Evolutionary conservation across 1,284 basidiomycete species (phyloP).

Genomic region (Marasmius tenuissimus): DNA sequence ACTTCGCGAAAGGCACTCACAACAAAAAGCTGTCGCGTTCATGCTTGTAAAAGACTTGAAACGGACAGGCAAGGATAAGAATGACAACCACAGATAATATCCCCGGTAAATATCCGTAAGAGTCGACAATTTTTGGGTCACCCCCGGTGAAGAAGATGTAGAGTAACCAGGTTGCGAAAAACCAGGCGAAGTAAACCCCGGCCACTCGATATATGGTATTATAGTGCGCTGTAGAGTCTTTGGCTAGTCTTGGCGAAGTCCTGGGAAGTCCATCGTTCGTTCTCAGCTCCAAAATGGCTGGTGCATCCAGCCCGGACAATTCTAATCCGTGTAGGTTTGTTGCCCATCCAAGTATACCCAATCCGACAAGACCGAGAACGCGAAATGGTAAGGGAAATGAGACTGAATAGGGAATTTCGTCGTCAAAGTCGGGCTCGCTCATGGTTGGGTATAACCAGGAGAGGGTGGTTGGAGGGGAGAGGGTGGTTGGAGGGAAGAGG

Average conservation of each 20-base stretch:
- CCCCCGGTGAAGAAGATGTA: slow-evolving; percentile 63
- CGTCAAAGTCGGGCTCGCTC: slow-evolving; percentile 28
- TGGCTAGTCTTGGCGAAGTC: slow-evolving; percentile 26
- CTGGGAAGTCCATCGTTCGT: slow-evolving; percentile 26
- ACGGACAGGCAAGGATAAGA: slow-evolving; percentile 64
- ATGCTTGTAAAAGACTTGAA: slow-evolving; percentile 60
- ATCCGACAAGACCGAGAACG: slow-evolving; percentile 68
- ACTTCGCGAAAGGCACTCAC: slow-evolving; percentile 45
- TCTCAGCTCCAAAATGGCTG: slow-evolving; percentile 65
- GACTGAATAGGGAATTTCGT: slow-evolving; percentile 49
- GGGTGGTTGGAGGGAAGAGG: slow-evolving; percentile 19
- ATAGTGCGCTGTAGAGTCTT: slow-evolving; percentile 43
- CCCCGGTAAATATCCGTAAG: slow-evolving; percentile 74
- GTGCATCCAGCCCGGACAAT: slow-evolving; percentile 72
- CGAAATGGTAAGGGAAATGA: slow-evolving; percentile 83
- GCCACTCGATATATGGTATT: slow-evolving; percentile 70
- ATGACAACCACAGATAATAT: slow-evolving; percentile 62
- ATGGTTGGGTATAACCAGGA: slow-evolving; percentile 26
- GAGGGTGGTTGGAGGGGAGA: slow-evolving; percentile 8
- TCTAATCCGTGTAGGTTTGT: slow-evolving; percentile 85
- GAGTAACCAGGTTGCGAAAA: slow-evolving; percentile 61
- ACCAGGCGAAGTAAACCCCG: slow-evolving; percentile 56
- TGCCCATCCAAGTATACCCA: slow-evolving; percentile 81
- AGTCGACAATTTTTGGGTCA: slow-evolving; percentile 61
- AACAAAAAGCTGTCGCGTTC: slow-evolving; percentile 75